Base-by-base conservation (phyloP, 257 asterid genomes). In the Salvia hispanica region DNA sequence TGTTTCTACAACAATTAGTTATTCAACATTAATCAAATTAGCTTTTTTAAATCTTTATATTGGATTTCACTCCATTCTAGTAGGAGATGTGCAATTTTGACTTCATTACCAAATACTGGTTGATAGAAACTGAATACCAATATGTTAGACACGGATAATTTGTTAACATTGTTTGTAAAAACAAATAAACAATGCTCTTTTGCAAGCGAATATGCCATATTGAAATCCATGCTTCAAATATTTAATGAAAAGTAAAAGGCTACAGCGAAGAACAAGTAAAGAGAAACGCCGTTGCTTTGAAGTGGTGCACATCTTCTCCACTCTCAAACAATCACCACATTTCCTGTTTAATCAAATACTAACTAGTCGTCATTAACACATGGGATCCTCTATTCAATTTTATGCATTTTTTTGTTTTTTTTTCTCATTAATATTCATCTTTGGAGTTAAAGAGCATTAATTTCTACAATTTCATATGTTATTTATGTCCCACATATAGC, bases 271-370 rank as follows among this genome's bases (percentile, higher is more conserved):
- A 34, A 6, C 44, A 43, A 58, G 18, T 62, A 50, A 59, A 40
- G 53, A 18, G 21, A 67, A 6, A 36, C 52, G 50, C 14, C 34
- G 47, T 28, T 56, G 61, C 43, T 57, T 31, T 40, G 56, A 58
- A 8, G 64, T 64, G 64, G 75, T 55, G 57, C 43, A 56, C 75
- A 51, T 56, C 75, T 69, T 64, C 65, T 42, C 76, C 72, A 70
- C 75, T 69, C 36, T 47, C 67, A 3, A 62, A 43, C 70, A 65
- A 70, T 25, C 25, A 15, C 44, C 56, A 4, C 18, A 31, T 6
- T 46, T 9, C 34, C 53, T 34, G 9, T 36, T 36, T 36, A 4
- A 36, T 36, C 7, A 36, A 36, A 36, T 18, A 18, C 21, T 18
- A 18, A 18, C 21, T 18, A 0, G 21, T 18, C 21, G 21, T 18